Conservation (phyloP, 202 grass and related monocot species). For the Dendrocalamus latiflorus region DNA sequence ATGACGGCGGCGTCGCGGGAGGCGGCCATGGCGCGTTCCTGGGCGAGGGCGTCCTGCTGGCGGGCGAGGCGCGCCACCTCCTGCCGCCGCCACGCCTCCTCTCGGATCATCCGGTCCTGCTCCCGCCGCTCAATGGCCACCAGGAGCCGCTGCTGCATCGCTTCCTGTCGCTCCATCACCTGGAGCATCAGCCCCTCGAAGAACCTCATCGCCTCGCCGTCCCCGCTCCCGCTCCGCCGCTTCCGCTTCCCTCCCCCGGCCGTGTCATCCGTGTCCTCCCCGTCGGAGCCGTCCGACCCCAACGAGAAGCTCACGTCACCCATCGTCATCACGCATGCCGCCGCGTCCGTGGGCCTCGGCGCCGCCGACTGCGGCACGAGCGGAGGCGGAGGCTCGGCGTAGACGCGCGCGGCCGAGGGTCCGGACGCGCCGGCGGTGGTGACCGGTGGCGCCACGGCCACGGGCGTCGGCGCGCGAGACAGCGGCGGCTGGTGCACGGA, state of each 20-base stretch:
- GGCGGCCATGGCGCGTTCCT: slow-evolving; percentile 78
- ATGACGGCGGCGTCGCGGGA: slow-evolving; percentile 78
- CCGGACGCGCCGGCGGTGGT: background rate
- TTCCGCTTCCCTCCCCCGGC: slow-evolving; percentile 63
- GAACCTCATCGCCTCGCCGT: slow-evolving; percentile 66
- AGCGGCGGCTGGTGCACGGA: background rate
- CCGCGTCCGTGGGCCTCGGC: background rate
- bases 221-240: slow-evolving; percentile 9
- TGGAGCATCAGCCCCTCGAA: slow-evolving; percentile 86
- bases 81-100: slow-evolving; percentile 86
- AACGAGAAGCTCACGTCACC: slow-evolving; percentile 66
- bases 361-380: background rate
- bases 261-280: slow-evolving; percentile 42
- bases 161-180: slow-evolving; percentile 92
- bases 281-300: slow-evolving; percentile 40
- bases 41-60: slow-evolving; percentile 80
- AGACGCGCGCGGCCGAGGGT: background rate
- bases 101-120: slow-evolving; percentile 80
- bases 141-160: slow-evolving; percentile 73
- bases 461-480: background rate
- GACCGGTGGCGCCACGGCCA: slow-evolving; percentile 2
- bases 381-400: background rate
- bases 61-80: slow-evolving; percentile 70
- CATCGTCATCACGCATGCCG: background rate
- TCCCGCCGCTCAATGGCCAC: slow-evolving; percentile 76